Percentiles rank a stretch among this genome's conserved stretches.
Conservation (phyloP, 169 alveolate species). For the Babesia bovis region DNA sequence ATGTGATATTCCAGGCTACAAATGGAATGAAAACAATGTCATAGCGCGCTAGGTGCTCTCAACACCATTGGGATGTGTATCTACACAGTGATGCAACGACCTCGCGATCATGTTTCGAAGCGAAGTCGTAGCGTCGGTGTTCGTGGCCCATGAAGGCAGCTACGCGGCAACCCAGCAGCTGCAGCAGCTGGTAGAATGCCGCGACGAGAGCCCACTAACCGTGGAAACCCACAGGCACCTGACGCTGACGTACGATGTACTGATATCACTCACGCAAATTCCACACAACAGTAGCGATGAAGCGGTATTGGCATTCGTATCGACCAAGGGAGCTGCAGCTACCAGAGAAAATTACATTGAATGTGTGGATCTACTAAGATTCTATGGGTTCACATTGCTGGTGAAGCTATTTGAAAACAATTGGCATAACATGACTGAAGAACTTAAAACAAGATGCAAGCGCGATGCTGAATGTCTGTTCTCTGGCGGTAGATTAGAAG, state of each 20-base stretch:
- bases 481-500: slow-evolving; percentile 9
- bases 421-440: slow-evolving; percentile 47
- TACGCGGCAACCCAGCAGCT: slow-evolving; percentile 52
- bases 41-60: not conserved
- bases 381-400: slow-evolving; percentile 68
- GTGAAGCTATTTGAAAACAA: slow-evolving; percentile 64
- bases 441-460: slow-evolving; percentile 24
- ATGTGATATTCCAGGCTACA: not conserved
- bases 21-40: not conserved
- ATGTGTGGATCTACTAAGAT: slow-evolving; percentile 55
- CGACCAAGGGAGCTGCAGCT: slow-evolving; percentile 46
- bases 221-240: slow-evolving; percentile 46
- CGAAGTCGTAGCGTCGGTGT: slow-evolving; percentile 63
- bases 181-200: slow-evolving; percentile 53
- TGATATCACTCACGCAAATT: slow-evolving; percentile 34
- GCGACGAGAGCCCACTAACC: slow-evolving; percentile 16
- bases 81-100: not conserved
- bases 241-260: slow-evolving; percentile 39
- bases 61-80: slow-evolving; percentile 13
- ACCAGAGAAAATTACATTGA: slow-evolving; percentile 59
- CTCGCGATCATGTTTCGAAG: slow-evolving; percentile 24
- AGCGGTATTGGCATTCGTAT: slow-evolving; percentile 29
- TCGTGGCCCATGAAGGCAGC: slow-evolving; percentile 67
- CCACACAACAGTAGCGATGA: slow-evolving; percentile 44
- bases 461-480: slow-evolving; percentile 42